A percentile compares a stretch with the other conserved stretches of the same genome.
These are phyloP conservation scores for Eruca vesicaria DNA, from an alignment of 441 rosid genomes.

Conservation along the genomic window DNA sequence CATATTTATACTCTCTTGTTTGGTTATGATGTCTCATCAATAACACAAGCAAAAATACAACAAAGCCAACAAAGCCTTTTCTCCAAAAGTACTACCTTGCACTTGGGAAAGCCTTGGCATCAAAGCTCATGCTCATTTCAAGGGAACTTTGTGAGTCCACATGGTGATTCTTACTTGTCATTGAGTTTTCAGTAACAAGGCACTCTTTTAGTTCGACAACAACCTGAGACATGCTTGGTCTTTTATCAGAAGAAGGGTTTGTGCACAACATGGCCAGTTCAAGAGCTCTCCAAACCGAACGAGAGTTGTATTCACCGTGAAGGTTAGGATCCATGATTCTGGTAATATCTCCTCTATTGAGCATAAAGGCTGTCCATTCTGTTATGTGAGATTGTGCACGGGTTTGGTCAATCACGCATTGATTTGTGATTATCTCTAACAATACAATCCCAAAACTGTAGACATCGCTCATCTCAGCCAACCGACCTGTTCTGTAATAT, in stretches of 20 bases:
- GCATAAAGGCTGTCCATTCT: constrained; percentile 21
- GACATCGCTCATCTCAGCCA: constrained; percentile 27
- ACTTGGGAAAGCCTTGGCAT: too few species aligned
- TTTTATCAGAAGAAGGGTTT: constrained; percentile 8
- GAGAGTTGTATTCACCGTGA: constrained; percentile 7
- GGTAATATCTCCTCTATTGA: constrained; percentile 18
- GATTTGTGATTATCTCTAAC: constrained; percentile 24
- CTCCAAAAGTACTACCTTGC: too few species aligned
- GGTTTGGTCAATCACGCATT: constrained; percentile 25
- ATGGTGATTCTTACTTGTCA: background rate
- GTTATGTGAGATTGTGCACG: constrained; percentile 14
- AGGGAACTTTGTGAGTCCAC: too few species aligned
- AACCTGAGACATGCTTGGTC: constrained; percentile 33
- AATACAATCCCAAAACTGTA: constrained; percentile 29
- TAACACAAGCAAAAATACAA: too few species aligned
- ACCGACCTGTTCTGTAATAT: constrained; percentile 7
- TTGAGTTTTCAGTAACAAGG: constrained; percentile 14
- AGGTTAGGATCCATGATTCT: constrained; percentile 34
- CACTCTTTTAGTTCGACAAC: constrained; percentile 23
- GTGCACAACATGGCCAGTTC: constrained; percentile 30
- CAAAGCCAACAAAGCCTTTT: too few species aligned
- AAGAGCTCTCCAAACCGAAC: constrained; percentile 30
- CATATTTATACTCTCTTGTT: too few species aligned
- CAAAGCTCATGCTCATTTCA: too few species aligned
- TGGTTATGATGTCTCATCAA: too few species aligned